Evolutionary conservation across 2,329 filamentous ascomycete species (phyloP), one percentile per base, ranked within the genome.

Genomic region (Fusarium coffeatum): DNA sequence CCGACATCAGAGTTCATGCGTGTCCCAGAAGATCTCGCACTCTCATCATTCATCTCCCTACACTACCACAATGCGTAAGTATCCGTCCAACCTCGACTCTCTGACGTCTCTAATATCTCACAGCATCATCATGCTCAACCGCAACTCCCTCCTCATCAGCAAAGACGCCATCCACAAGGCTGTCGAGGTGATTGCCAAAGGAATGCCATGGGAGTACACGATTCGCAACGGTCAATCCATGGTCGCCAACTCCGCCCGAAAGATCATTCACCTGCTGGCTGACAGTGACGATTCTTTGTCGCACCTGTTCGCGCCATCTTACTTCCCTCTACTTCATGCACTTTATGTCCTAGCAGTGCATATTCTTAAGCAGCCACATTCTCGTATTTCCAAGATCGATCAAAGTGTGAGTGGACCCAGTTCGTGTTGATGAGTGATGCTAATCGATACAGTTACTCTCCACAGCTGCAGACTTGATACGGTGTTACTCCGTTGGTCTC

Each of bases 21-120:
- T 3, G 28, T 48, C 0, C 42, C 59, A 11, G 49, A 64, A 5
- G 51, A 64, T 3, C 2, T 41, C 0, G 23, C 28, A 0, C 8
- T 64, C 0, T 55, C 59, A 0, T 64, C 49, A 0, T 64, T 64
- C 2, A 55, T 64, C 2, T 64, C 61, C 3, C 43, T 64, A 0
- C 60, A 64, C 8, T 64, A 64, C 0, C 49, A 64, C 0, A 64
- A 64, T 6, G 60, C 60, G 60, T 55, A 18, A 25, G 59, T 23
- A 23, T 23, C 23, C 23, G 23, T 23, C 23, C 23, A 23, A 30
- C 1, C 1, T 7, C 28, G 6, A 13, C 12, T 30, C 28, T 5
- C 3, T 2, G 1, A 30, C 12, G 2, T 2, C 3, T 13, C 28
- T 30, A 30, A 32, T 6, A 8, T 28, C 3, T 32, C 13, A 32